Base-by-base conservation (phyloP, 805 yeast species). In the Yamadazyma olivae region DNA sequence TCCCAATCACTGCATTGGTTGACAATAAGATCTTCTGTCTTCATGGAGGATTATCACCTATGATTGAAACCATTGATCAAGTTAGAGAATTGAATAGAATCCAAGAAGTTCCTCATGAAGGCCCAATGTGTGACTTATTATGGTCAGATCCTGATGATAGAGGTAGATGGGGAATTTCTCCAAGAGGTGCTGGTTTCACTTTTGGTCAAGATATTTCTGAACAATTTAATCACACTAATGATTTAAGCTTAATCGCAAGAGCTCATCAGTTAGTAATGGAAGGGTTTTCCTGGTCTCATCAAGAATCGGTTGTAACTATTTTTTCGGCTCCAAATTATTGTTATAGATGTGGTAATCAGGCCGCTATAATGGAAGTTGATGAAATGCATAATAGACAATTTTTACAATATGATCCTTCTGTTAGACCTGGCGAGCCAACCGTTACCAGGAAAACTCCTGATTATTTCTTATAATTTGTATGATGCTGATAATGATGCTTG, bases 221-320 rank as follows among this genome's bases (percentile, higher is more conserved):
- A 58, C 95, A 88, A 56, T 90, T 90, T 65, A 90, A 90, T 58
- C 96, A 89, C 64, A 82, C 89, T 14, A 90, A 90, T 59, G 89
- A 83, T 46, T 70, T 90, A 46, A 74, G 84, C 35, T 68, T 90
- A 44, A 83, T 90, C 45, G 96, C 97, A 18, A 79, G 97, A 66
- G 96, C 96, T 7, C 97, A 89, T 70, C 97, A 89, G 65, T 74
- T 89, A 59, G 96, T 89, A n/a, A 90, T 90, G 96, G 97, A 89
- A 58, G 97, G 97, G 41, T 90, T 80, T 58, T 78, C 87, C 30
- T 90, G 96, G 96, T 78, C 91, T 26, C 96, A 90, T 67, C 95
- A 85, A 61, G 95, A 90, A 67, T 76, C 80, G 43, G 97, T 90
- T 30, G 97, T 90, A 27, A 90, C 98, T 21, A 88, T 90, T 39